Evolutionary conservation across 495 filamentous ascomycete genomes (phyloP).

Genomic region (Apiosordaria backusii): DNA sequence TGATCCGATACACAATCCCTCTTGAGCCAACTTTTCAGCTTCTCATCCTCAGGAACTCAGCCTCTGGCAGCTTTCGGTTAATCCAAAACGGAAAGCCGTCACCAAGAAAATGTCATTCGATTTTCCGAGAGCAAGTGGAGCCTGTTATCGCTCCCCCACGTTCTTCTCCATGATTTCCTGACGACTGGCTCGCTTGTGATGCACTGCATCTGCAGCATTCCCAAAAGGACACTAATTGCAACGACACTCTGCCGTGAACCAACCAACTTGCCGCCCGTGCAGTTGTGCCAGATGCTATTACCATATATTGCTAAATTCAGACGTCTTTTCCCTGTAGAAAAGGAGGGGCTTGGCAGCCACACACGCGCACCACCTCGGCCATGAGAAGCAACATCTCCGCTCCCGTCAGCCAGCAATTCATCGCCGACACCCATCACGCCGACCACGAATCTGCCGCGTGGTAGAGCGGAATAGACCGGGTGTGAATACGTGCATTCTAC

Average conservation of each 20-base stretch:
- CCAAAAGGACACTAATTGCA: conserved; percentile 6
- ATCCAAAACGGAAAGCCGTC: conserved; percentile 6
- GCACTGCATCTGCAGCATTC: conserved; percentile 18
- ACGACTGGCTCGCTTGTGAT: conserved; percentile 12
- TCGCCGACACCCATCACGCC: conserved; percentile 1
- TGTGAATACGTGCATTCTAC: neutral
- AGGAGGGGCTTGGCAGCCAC: neutral
- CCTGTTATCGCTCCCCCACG: conserved; percentile 5
- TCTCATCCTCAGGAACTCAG: neutral
- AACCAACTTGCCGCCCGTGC: neutral
- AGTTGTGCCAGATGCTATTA: neutral
- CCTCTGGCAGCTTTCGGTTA: neutral
- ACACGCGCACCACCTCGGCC: neutral
- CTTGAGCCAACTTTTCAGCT: neutral
- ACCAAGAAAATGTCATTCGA: neutral
- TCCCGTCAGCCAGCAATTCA: neutral
- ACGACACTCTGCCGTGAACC: neutral
- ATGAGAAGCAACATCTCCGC: no score
- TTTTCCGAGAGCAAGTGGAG: neutral
- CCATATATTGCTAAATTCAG: neutral
- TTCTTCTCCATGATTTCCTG: neutral
- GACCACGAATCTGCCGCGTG: neutral
- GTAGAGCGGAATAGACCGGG: neutral
- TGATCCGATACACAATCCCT: neutral
- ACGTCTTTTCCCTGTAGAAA: neutral